A percentile compares a stretch with the other conserved stretches of the same genome.
phyloP scores from a whole-genome alignment of 352 stramenopile species.

The Blastocystis sp. region DNA sequence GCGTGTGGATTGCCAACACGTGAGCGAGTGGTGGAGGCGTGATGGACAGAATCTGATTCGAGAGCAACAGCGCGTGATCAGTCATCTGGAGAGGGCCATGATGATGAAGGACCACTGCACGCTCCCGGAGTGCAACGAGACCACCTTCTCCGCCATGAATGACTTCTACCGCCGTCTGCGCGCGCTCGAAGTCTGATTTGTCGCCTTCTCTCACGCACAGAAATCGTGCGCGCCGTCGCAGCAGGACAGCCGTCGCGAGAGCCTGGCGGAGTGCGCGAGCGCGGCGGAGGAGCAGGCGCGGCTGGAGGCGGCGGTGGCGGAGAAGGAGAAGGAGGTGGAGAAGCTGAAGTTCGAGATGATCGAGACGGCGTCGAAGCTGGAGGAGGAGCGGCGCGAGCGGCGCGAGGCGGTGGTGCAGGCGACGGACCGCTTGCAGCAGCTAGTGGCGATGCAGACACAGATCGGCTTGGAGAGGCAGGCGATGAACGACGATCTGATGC shows the following conservation, averaged over 20 bases:
- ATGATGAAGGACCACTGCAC: neutral
- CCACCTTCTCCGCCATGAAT: conserved; percentile 73
- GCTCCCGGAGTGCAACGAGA: neutral
- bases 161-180: conserved; percentile 78
- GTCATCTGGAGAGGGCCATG: neutral
- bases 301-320: conserved; percentile 70
- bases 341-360: conserved; percentile 79
- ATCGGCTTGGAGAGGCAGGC: neutral
- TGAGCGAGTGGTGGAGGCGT: neutral
- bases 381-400: neutral
- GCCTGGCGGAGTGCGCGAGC: neutral
- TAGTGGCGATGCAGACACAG: conserved; percentile 27
- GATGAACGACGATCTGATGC: neutral
- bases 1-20: conserved; percentile 31
- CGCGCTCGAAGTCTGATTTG: conserved; percentile 76
- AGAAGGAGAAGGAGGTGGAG: conserved; percentile 78
- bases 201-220: conserved; percentile 77
- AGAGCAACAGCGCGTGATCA: conserved; percentile 32
- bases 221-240: neutral
- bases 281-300: conserved; percentile 18
- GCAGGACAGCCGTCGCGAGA: no score
- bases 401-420: conserved; percentile 15
- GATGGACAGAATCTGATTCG: conserved; percentile 38
- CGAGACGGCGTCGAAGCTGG: neutral
- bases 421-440: conserved; percentile 42